phyloP scores from a whole-genome alignment of 1,284 basidiomycete species.

The Trichosporon sp. region DNA sequence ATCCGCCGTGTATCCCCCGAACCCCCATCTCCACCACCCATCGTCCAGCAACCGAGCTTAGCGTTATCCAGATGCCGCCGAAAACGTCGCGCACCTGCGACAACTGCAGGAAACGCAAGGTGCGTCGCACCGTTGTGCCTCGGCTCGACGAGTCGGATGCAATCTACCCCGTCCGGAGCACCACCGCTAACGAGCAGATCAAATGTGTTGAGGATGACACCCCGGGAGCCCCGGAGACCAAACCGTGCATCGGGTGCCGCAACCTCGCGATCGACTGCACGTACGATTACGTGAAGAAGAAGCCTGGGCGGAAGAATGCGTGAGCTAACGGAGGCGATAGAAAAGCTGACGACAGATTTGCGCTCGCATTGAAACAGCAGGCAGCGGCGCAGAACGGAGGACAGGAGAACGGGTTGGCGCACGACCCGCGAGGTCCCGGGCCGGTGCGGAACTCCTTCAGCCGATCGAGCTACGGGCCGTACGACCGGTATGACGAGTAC shows the following conservation, averaged over 20 bases:
- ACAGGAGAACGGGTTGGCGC: background rate
- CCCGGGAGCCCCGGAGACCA: background rate
- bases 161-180: background rate
- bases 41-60: constrained; percentile 14
- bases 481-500: constrained; percentile 2
- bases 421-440: background rate
- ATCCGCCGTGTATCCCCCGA: constrained; percentile 16
- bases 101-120: constrained; percentile 51
- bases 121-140: constrained; percentile 30
- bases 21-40: background rate
- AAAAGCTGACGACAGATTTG: constrained; percentile 26
- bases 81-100: constrained; percentile 43
- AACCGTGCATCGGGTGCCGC: constrained; percentile 46
- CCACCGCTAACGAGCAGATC: constrained; percentile 36
- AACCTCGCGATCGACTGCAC: constrained; percentile 51
- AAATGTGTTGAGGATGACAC: constrained; percentile 41
- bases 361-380: constrained; percentile 26
- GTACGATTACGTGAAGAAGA: constrained; percentile 51
- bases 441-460: background rate
- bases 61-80: constrained; percentile 1
- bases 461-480: constrained; percentile 21
- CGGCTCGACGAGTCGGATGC: background rate
- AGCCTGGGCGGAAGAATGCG: constrained; percentile 53
- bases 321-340: background rate
- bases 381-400: constrained; percentile 1